Conservation (phyloP, 805 yeast genomes). For the Yarrowia alimentaria region DNA sequence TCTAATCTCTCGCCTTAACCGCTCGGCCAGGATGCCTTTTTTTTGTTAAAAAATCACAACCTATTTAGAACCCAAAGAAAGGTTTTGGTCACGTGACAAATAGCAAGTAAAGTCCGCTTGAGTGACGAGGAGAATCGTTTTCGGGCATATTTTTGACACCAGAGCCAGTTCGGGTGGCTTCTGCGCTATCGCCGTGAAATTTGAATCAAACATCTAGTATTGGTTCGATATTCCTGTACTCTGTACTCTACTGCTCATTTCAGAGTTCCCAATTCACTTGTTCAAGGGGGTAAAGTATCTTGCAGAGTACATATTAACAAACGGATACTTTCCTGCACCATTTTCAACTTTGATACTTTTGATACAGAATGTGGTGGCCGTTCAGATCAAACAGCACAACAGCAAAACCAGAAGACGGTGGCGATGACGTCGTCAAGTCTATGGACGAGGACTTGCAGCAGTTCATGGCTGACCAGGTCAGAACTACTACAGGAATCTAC, state of each 20-base stretch:
- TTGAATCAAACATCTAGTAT: background rate
- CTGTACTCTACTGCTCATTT: background rate
- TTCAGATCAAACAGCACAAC: background rate
- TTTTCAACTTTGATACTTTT: background rate
- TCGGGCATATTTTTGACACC: no score
- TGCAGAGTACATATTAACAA: no score
- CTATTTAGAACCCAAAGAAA: background rate
- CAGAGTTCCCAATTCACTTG: no score
- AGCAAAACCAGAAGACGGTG: background rate
- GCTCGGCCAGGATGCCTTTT: slow-evolving; percentile 18
- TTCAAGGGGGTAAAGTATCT: no score
- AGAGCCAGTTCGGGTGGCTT: no score
- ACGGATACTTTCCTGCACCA: no score
- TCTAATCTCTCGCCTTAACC: slow-evolving; percentile 21
- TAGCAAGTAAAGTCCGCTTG: no score
- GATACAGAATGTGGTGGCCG: slow-evolving; percentile 19
- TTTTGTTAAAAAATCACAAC: background rate
- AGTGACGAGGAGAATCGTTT: no score
- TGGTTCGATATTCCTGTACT: background rate
- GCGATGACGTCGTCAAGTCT: background rate
- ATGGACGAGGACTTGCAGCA: slow-evolving; percentile 25
- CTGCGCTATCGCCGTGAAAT: background rate
- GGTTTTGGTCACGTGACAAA: background rate
- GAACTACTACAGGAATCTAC: slow-evolving; percentile 14
- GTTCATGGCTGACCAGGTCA: background rate